These are phyloP conservation scores for Glycine latifolia DNA, from an alignment of 306 rosid genomes.

Conservation along the genomic window DNA sequence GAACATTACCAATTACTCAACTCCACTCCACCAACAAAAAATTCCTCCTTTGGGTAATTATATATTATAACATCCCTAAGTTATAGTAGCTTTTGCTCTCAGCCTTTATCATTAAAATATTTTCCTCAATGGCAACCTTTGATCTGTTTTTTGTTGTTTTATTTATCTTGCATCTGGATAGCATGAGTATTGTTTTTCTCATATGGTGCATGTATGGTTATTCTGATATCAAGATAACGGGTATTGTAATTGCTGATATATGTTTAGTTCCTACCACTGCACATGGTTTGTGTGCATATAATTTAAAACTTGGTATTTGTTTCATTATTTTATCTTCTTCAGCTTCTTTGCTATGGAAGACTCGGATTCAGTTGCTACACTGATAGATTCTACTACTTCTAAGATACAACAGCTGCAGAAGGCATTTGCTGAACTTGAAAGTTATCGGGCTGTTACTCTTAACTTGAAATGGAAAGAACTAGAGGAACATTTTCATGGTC, in stretches of 20 bases:
- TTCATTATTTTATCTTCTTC: constrained; percentile 45
- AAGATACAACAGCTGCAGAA: constrained; percentile 96
- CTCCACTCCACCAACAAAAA: too few relatives aligned
- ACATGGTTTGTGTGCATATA: background rate
- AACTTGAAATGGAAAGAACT: constrained; percentile 98
- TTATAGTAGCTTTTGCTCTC: background rate
- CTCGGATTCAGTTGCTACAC: constrained; percentile 68
- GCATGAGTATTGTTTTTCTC: background rate
- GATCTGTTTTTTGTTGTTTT: background rate
- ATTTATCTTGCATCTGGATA: background rate
- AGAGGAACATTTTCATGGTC: constrained; percentile 96
- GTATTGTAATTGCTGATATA: constrained; percentile 14
- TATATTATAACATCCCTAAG: background rate
- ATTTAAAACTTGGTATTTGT: constrained; percentile 18
- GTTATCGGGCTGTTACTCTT: constrained; percentile 85
- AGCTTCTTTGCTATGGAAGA: constrained; percentile 86
- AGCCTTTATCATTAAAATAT: background rate
- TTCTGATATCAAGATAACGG: background rate
- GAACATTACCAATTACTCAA: background rate
- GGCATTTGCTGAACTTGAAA: constrained; percentile 99
- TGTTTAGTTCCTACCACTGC: constrained; percentile 14
- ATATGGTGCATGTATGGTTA: background rate
- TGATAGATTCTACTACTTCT: constrained; percentile 85
- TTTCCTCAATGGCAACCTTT: constrained; percentile 1
- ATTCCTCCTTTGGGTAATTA: too few relatives aligned